phyloP scores from a whole-genome alignment of 768 basidiomycete genomes.

The Harrya chromipes region DNA sequence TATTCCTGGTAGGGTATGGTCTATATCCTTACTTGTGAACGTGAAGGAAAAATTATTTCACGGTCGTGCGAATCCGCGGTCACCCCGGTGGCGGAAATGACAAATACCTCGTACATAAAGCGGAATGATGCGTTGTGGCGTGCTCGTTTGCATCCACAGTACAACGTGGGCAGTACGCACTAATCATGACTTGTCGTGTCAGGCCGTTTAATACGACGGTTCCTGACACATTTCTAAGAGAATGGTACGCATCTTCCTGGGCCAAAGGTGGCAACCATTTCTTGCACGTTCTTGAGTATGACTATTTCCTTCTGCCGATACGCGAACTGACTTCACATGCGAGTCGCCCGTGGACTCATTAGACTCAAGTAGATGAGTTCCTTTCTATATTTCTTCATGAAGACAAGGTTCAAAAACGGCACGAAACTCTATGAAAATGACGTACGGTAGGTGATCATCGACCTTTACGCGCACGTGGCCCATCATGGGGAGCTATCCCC shows the following conservation, averaged over 20 bases:
- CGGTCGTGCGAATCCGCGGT: conserved; percentile 20
- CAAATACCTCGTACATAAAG: conserved; percentile 1
- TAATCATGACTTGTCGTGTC: too few relatives aligned
- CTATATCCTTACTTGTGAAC: background rate
- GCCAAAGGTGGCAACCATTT: conserved; percentile 19
- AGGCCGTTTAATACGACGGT: background rate
- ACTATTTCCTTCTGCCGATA: conserved; percentile 9
- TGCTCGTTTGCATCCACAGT: conserved; percentile 1
- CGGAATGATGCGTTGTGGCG: background rate
- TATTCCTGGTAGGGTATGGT: conserved; percentile 19
- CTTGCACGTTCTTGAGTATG: background rate
- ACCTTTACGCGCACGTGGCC: too few relatives aligned
- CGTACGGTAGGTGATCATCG: too few relatives aligned
- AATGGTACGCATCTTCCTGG: conserved; percentile 28
- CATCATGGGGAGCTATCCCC: too few relatives aligned
- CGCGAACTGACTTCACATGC: conserved; percentile 39
- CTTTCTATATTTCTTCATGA: too few relatives aligned
- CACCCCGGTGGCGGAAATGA: background rate
- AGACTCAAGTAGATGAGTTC: conserved; percentile 40
- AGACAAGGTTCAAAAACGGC: too few relatives aligned
- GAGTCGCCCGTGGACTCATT: too few relatives aligned
- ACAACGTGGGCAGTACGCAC: background rate
- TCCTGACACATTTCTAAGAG: conserved; percentile 16
- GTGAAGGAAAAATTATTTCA: conserved; percentile 38
- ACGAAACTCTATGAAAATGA: too few relatives aligned